These are phyloP conservation scores for Misopates orontium DNA, from an alignment of 257 asterid genomes.

Conservation along the genomic window DNA sequence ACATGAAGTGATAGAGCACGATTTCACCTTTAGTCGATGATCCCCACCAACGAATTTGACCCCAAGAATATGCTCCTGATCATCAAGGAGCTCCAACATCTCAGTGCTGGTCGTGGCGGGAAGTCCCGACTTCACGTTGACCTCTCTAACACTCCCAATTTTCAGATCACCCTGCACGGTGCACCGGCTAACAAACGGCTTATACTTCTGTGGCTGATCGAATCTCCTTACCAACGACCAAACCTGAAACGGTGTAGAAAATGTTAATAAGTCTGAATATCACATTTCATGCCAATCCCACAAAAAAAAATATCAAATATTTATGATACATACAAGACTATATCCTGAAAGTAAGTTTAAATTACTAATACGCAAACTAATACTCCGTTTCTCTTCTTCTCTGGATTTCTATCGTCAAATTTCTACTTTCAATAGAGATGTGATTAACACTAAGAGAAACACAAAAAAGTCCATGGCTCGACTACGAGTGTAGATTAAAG, in stretches of 20 bases:
- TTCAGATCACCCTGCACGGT: conserved; percentile 62
- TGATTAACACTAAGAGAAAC: background rate
- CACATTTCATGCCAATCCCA: background rate
- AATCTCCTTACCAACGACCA: conserved; percentile 95
- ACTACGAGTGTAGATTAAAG: background rate
- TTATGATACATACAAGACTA: no score
- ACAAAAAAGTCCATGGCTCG: background rate
- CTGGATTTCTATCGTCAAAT: background rate
- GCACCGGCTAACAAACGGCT: conserved; percentile 88
- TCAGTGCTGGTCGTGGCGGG: conserved; percentile 97
- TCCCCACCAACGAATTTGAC: conserved; percentile 90
- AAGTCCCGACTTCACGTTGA: conserved; percentile 90
- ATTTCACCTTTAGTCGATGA: conserved; percentile 74
- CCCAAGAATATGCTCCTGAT: conserved; percentile 74
- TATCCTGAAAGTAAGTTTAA: no score
- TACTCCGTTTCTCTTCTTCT: background rate
- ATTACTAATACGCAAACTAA: no score
- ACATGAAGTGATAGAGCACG: background rate
- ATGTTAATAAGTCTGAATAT: background rate
- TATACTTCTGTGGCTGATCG: conserved; percentile 89
- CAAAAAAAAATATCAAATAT: background rate
- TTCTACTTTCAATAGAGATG: background rate
- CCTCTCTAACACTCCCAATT: conserved; percentile 88
- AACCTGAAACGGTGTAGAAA: conserved; percentile 41
- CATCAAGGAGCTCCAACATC: conserved; percentile 80